phyloP scores from a whole-genome alignment of 345 rosid species.

The Salix exigua region DNA sequence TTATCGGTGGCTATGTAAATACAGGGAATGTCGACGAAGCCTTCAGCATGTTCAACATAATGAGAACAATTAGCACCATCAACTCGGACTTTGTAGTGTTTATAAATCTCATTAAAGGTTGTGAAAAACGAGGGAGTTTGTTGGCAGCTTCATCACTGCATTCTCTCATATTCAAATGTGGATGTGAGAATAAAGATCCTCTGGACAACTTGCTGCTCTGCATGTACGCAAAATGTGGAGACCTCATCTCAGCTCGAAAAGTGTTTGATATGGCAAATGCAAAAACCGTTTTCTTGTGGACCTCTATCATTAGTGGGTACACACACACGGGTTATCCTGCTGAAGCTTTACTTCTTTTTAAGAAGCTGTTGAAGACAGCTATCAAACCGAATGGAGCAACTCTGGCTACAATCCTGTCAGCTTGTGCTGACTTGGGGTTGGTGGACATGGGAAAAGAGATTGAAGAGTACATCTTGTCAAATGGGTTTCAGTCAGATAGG shows the following conservation, averaged over 20 bases:
- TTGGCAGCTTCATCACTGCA: constrained; percentile 27
- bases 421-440: constrained; percentile 28
- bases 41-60: constrained; percentile 14
- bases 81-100: constrained; percentile 19
- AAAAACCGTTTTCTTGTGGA: constrained; percentile 28
- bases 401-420: constrained; percentile 22
- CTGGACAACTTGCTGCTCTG: constrained; percentile 23
- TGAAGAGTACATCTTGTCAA: constrained; percentile 15
- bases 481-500: constrained; percentile 14
- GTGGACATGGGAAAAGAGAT: constrained; percentile 16
- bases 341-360: constrained; percentile 22
- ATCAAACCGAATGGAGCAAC: constrained; percentile 28
- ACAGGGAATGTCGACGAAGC: constrained; percentile 22
- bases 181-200: constrained; percentile 13
- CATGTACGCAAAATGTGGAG: constrained; percentile 32
- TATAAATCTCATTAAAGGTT: constrained; percentile 22
- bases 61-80: constrained; percentile 14
- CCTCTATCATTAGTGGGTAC: constrained; percentile 24
- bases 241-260: constrained; percentile 19
- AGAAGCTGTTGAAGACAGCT: constrained; percentile 18
- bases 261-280: constrained; percentile 19
- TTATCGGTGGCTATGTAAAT: constrained; percentile 24
- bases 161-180: constrained; percentile 26
- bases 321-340: constrained; percentile 16
- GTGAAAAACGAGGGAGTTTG: constrained; percentile 17